Evolutionary conservation across 495 filamentous ascomycete species (phyloP), one percentile per base, ranked within the genome.

Genomic region (Hypoxylon crocopeplum): DNA sequence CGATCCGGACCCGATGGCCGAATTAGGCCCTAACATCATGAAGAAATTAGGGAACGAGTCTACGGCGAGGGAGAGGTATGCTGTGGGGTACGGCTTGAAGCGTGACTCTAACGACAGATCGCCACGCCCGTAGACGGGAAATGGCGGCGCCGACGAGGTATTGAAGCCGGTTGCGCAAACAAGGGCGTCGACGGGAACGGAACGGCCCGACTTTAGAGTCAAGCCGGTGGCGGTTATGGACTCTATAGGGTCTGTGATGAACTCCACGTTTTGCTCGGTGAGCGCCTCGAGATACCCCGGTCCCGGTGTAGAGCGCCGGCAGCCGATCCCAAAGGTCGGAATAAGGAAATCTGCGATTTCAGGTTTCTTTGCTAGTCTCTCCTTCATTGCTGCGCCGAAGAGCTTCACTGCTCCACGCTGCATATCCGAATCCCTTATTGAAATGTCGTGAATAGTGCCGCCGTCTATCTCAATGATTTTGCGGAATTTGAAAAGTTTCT

Each of bases 121-220:
- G 33, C 41, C 68, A 7, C 78, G 74, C n/a, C 83, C 79, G 15
- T 78, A 66, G 49, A 90, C 75, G 0, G 77, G 72, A 69, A 90
- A 90, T 2, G 81, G 82, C 0, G 87, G 86, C 3, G 80, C 75
- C 20, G 82, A 70, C 32, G 84, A 80, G 17, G 69, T 66, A 59
- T 88, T 81, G 56, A 84, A 87, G 2, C 88, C 88, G 0, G 88
- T 92, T 2, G 88, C 82, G 69, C 86, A 90, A 63, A 90, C 80
- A 8, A 86, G 75, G 7, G 75, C 77, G 56, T 89, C 86, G 8
- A 76, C 30, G 17, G 37, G 32, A 0, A 82, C 69, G 15, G 72
- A 56, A 10, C 79, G 64, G 27, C 79, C 79, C 12, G 81, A 76
- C 24, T 72, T 70, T 3, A 80, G 78, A 10, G 73, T 57, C 32